Evolutionary conservation across 1,139 yeast species (phyloP).

Genomic region (Yamadazyma oceani): DNA sequence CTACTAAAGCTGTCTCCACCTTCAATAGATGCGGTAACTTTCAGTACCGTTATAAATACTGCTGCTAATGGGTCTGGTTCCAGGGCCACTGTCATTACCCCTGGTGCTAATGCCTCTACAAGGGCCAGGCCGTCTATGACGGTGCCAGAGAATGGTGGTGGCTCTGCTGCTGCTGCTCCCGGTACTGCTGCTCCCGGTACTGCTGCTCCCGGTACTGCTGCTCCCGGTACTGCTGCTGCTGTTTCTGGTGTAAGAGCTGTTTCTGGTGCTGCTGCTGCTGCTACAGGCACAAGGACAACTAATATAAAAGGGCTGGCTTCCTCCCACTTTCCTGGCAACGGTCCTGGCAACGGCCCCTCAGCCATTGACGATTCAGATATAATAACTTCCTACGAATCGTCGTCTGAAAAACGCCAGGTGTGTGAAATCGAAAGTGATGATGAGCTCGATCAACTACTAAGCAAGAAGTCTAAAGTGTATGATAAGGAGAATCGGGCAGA

Average conservation of each 20-base stretch:
- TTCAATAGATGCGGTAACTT: background rate
- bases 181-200: too few species aligned
- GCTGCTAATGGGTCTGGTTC: too few species aligned
- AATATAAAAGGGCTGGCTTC: background rate
- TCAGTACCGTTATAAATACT: too few species aligned
- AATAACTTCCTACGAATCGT: background rate
- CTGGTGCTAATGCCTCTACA: background rate
- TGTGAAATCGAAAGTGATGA: conserved; percentile 15
- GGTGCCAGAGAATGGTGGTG: background rate
- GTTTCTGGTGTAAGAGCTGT: too few species aligned
- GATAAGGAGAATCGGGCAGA: conserved; percentile 3
- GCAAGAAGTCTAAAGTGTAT: background rate
- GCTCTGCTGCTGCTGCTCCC: too few species aligned
- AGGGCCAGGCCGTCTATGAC: too few species aligned
- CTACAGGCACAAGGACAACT: background rate
- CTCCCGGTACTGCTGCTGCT: too few species aligned
- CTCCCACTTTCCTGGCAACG: too few species aligned
- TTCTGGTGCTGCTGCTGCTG: background rate
- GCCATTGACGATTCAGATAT: background rate
- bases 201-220: too few species aligned
- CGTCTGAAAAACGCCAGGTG: conserved; percentile 5
- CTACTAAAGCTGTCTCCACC: background rate
- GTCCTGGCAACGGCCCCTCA: background rate
- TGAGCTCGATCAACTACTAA: conserved; percentile 10
- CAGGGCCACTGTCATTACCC: background rate